Evolutionary conservation across 2,329 filamentous ascomycete species (phyloP).

Genomic region (Chaetothyriales sp.): DNA sequence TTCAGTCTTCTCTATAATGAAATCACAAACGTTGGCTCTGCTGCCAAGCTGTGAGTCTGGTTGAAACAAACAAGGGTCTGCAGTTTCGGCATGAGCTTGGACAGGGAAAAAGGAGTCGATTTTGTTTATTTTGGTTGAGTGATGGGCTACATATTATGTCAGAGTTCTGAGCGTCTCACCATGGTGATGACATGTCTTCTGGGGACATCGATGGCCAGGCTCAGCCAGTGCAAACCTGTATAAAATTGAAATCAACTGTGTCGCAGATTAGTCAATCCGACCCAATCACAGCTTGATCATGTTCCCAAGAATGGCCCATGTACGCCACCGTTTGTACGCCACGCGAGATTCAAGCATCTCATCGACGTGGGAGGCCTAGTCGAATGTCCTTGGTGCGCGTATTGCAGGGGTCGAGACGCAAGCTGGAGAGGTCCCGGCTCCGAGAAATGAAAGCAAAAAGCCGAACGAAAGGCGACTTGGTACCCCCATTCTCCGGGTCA

Average conservation of each 20-base stretch:
- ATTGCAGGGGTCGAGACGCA: too few species aligned
- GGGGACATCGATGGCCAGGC: neutral
- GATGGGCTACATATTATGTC: neutral
- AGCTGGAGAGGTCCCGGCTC: too few species aligned
- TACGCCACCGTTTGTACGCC: too few species aligned
- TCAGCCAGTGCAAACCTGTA: neutral
- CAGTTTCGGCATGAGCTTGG: neutral
- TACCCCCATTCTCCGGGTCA: too few species aligned
- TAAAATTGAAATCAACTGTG: neutral
- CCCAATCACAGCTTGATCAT: neutral
- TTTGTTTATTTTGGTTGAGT: neutral
- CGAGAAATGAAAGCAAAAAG: too few species aligned
- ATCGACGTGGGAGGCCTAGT: too few species aligned
- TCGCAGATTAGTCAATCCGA: neutral
- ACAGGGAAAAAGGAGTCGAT: neutral
- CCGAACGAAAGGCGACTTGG: too few species aligned
- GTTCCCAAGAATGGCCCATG: too few species aligned
- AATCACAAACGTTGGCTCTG: constrained; percentile 55
- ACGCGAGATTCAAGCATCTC: too few species aligned
- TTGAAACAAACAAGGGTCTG: neutral
- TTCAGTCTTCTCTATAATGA: constrained; percentile 72
- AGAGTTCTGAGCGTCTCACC: neutral
- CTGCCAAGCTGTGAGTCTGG: constrained; percentile 45
- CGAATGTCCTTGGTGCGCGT: too few species aligned
- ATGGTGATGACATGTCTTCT: neutral